Evolutionary conservation across 805 yeast genomes (phyloP), one percentile per base, ranked within the genome.

Genomic region (Saccharomycopsis sp.): DNA sequence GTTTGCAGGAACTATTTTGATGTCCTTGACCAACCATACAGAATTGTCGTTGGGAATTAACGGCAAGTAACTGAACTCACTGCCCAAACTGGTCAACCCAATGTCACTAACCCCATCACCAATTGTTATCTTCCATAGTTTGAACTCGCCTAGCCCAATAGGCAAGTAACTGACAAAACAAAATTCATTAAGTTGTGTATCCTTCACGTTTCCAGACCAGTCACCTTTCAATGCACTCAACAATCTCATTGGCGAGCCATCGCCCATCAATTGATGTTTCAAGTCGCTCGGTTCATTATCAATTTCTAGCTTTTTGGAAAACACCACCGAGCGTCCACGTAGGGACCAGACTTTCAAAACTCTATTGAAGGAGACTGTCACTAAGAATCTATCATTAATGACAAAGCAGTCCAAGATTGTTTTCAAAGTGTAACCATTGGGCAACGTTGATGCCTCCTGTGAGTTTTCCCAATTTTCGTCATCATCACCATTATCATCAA

Each of bases 311-410:
- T 26, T 35, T 22, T 36, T 23, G 21, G 39, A 40, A n/a, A 21
- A 12, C 4, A 38, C 15, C 10, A 39, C 21, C 12, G 40, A 19
- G 12, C 43, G 41, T 4, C 38, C 50, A 0, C 53, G 47, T 3
- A 79, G 51, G 21, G 75, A 68, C 88, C 92, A 84, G 16, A 81
- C 49, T 46, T 75, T 71, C 26, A 84, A 49, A 4, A 56, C 56
- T 50, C 71, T 72, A 51, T 73, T 67, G 16, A 78, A 68, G 0
- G 83, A 64, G 23, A 77, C 60, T 0, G 86, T 71, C 3, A 71
- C 61, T 13, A 69, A 38, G 30, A 51, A 49, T 21, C 59, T 56
- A 7, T 42, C 36, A 22, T 51, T 47, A 30, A 54, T 48, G 13
- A 50, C 50, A 9, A 50, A 42, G 4, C 53, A 51, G 34, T 54